Percentiles rank a stretch among this genome's conserved stretches.
phyloP scores from a whole-genome alignment of 257 asterid species.

The Galeopsis tetrahit region DNA sequence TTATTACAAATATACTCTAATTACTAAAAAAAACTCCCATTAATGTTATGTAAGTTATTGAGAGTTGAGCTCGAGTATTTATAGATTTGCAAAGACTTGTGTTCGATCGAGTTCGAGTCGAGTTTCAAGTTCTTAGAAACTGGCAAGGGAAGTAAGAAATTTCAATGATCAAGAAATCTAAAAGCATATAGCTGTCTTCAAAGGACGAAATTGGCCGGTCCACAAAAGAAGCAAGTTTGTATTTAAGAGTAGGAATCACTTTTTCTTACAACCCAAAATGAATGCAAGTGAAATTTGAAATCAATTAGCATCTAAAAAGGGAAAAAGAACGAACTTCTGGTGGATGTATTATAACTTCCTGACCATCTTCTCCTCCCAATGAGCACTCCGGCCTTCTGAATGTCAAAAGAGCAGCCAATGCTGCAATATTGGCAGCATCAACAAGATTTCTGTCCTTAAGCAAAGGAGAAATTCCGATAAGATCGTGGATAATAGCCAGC shows the following conservation, averaged over 20 bases:
- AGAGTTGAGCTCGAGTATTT: too few relatives aligned
- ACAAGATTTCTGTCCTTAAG: slow-evolving; percentile 73
- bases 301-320: slow-evolving; percentile 6
- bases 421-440: slow-evolving; percentile 96
- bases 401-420: slow-evolving; percentile 89
- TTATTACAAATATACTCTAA: too few relatives aligned
- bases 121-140: too few relatives aligned
- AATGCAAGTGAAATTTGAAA: slow-evolving; percentile 3
- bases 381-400: slow-evolving; percentile 94
- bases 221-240: slow-evolving; percentile 9
- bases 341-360: slow-evolving; percentile 75
- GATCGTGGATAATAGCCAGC: slow-evolving; percentile 2
- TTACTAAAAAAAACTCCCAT: too few relatives aligned
- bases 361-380: slow-evolving; percentile 84
- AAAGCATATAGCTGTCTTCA: background rate
- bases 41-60: too few relatives aligned
- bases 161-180: slow-evolving; percentile 23
- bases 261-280: slow-evolving; percentile 8
- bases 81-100: too few relatives aligned
- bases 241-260: slow-evolving; percentile 5
- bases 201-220: slow-evolving; percentile 4
- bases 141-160: background rate
- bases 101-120: too few relatives aligned
- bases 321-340: slow-evolving; percentile 68
- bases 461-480: slow-evolving; percentile 23